These are phyloP conservation scores for Suhomyces sp. DNA, from an alignment of 805 yeast genomes.

Conservation along the genomic window DNA sequence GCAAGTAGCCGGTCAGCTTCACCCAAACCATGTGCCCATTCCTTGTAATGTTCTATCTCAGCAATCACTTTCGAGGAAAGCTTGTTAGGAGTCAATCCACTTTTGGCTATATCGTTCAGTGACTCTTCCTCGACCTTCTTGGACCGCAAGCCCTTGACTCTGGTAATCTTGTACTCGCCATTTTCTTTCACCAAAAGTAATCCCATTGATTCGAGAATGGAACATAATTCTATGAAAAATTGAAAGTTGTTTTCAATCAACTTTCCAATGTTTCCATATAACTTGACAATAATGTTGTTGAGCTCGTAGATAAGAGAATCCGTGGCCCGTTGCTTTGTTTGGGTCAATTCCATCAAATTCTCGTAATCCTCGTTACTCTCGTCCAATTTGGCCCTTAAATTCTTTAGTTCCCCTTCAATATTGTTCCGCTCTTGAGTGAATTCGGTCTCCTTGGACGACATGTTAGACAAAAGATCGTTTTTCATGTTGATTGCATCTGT, in stretches of 20 bases:
- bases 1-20: neutral
- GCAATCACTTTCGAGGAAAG: slow-evolving; percentile 42
- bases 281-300: slow-evolving; percentile 15
- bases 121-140: slow-evolving; percentile 33
- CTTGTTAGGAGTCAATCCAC: slow-evolving; percentile 9
- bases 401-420: slow-evolving; percentile 49
- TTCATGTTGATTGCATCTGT: slow-evolving; percentile 42
- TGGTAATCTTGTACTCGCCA: slow-evolving; percentile 49
- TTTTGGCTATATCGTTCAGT: neutral
- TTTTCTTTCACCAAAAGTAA: slow-evolving; percentile 50
- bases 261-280: slow-evolving; percentile 14
- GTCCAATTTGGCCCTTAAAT: slow-evolving; percentile 43
- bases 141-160: slow-evolving; percentile 76
- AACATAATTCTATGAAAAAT: slow-evolving; percentile 46
- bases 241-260: slow-evolving; percentile 19
- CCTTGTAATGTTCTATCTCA: slow-evolving; percentile 36
- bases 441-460: slow-evolving; percentile 63
- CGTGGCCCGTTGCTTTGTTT: slow-evolving; percentile 18
- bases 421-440: slow-evolving; percentile 50
- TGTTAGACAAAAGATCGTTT: slow-evolving; percentile 61
- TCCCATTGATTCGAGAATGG: slow-evolving; percentile 73
- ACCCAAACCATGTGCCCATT: slow-evolving; percentile 39
- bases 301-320: slow-evolving; percentile 29
- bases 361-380: slow-evolving; percentile 42
- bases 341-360: slow-evolving; percentile 40